Evolutionary conservation across 2,329 filamentous ascomycete species (phyloP).

Genomic region (Alternaria brassicicola): DNA sequence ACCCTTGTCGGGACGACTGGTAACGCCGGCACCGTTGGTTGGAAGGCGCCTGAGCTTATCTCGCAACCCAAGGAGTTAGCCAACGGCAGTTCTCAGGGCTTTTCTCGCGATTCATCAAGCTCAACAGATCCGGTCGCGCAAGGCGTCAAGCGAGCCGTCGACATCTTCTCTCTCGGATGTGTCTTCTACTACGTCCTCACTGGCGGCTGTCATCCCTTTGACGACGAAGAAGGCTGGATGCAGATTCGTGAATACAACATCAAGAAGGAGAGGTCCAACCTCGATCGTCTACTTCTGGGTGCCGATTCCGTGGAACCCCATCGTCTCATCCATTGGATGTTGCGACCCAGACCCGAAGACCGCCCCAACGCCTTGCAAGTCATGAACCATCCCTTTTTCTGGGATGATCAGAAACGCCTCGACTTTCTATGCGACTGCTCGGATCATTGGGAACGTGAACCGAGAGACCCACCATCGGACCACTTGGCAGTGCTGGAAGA

Average conservation of each 20-base stretch:
- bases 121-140: slow-evolving; percentile 58
- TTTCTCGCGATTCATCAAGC: slow-evolving; percentile 50
- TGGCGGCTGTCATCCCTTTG: slow-evolving; percentile 88
- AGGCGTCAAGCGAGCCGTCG: slow-evolving; percentile 91
- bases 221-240: slow-evolving; percentile 93
- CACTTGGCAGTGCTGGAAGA: slow-evolving; percentile 66
- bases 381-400: slow-evolving; percentile 96
- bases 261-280: slow-evolving; percentile 81
- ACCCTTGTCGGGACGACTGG: slow-evolving; percentile 94
- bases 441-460: slow-evolving; percentile 94
- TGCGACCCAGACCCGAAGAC: slow-evolving; percentile 67
- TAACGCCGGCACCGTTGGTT: slow-evolving; percentile 91
- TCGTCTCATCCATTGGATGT: slow-evolving; percentile 84
- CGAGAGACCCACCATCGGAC: slow-evolving; percentile 77
- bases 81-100: slow-evolving; percentile 51
- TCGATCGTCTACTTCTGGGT: slow-evolving; percentile 76
- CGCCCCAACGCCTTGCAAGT: slow-evolving; percentile 78
- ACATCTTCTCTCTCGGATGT: slow-evolving; percentile 95
- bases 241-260: slow-evolving; percentile 87
- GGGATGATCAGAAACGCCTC: slow-evolving; percentile 85
- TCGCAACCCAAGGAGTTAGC: slow-evolving; percentile 59
- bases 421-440: slow-evolving; percentile 95
- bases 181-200: slow-evolving; percentile 99
- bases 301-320: slow-evolving; percentile 86
- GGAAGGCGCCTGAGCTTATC: slow-evolving; percentile 93